These are phyloP conservation scores for Hypoxylon sp. DNA, from an alignment of 2,329 filamentous ascomycete genomes.

Conservation along the genomic window DNA sequence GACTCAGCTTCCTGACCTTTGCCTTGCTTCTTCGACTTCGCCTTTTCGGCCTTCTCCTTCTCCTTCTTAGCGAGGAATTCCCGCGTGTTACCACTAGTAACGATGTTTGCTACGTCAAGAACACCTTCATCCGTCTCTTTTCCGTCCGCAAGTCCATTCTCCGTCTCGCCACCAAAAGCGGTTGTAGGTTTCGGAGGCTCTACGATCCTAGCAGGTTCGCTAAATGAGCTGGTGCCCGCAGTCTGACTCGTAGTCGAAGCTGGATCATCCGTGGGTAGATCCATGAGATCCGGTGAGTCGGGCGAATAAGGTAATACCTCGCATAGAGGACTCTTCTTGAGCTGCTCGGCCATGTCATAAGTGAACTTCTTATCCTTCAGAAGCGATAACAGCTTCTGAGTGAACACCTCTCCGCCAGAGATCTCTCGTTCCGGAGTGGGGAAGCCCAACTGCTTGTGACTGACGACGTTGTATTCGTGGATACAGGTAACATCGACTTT, in stretches of 20 bases:
- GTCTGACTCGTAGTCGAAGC: conserved; percentile 52
- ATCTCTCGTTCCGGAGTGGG: conserved; percentile 61
- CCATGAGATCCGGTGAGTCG: conserved; percentile 63
- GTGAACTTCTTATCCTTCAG: conserved; percentile 73
- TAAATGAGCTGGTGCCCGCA: conserved; percentile 41
- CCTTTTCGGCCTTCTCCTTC: conserved; percentile 80
- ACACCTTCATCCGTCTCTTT: conserved; percentile 76
- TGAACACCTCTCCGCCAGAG: conserved; percentile 92
- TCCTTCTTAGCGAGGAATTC: conserved; percentile 89
- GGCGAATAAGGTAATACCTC: conserved; percentile 74
- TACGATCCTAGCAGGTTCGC: conserved; percentile 24
- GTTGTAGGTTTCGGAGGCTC: conserved; percentile 38
- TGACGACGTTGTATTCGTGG: conserved; percentile 82
- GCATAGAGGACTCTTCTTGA: conserved; percentile 77
- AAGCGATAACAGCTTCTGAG: conserved; percentile 77
- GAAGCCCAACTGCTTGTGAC: conserved; percentile 73
- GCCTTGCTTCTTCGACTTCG: conserved; percentile 71
- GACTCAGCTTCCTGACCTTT: conserved; percentile 72
- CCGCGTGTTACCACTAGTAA: conserved; percentile 83
- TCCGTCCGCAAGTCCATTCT: conserved; percentile 56
- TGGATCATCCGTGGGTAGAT: conserved; percentile 62
- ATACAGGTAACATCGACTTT: conserved; percentile 96
- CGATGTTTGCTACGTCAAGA: conserved; percentile 86
- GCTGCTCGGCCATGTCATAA: conserved; percentile 77
- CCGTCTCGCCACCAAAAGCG: conserved; percentile 56